Percentiles rank a stretch among this genome's conserved stretches.
phyloP scores from a whole-genome alignment of 345 rosid genomes.

The Durio zibethinus region DNA sequence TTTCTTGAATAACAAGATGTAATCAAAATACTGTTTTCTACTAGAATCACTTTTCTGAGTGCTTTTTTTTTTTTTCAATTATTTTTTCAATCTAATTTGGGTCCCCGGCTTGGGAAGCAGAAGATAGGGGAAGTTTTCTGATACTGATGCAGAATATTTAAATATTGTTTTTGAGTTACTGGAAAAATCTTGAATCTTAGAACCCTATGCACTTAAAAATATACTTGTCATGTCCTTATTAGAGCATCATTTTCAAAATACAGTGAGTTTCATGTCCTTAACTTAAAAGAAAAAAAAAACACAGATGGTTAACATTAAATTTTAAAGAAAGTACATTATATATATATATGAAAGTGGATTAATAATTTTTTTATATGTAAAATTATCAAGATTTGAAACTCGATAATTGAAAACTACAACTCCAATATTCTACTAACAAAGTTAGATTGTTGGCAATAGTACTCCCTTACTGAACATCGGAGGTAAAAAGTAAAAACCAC shows the following conservation, averaged over 20 bases:
- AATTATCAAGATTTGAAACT: no score
- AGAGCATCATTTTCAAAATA: not conserved
- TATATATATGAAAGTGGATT: no score
- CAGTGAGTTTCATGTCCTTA: not conserved
- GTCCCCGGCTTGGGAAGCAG: not conserved
- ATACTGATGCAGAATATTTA: not conserved
- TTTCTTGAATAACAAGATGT: not conserved
- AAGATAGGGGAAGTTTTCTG: not conserved
- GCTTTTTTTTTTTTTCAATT: not conserved
- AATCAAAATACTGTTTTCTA: not conserved
- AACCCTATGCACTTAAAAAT: constrained; percentile 7
- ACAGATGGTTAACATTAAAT: no score
- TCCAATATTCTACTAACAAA: no score
- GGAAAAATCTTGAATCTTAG: constrained; percentile 8
- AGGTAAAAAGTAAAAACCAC: no score
- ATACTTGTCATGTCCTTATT: not conserved
- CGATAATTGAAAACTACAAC: no score
- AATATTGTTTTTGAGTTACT: constrained; percentile 4
- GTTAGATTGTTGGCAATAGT: no score
- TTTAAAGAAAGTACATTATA: no score
- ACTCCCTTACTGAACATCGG: not conserved
- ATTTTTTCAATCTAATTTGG: not conserved
- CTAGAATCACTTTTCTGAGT: not conserved
- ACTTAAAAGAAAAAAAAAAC: not conserved
- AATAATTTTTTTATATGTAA: no score